Evolutionary conservation across 495 filamentous ascomycete genomes (phyloP), one percentile per base, ranked within the genome.

Genomic region (Neurospora africana): DNA sequence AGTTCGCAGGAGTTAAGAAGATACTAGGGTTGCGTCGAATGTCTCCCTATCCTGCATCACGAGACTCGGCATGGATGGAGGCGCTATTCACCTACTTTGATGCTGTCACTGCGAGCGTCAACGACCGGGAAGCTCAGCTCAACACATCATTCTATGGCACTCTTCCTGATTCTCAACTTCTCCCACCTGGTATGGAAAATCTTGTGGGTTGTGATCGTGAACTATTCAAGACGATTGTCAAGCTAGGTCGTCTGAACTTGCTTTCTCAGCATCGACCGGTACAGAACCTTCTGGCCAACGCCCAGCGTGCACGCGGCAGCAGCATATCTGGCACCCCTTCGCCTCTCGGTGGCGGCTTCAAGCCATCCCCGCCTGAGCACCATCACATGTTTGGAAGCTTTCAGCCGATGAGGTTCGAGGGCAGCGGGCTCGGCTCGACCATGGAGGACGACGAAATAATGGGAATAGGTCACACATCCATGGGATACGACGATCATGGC

Each of bases 41-140:
- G 33, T 87, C 86, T 37, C 79, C 86, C 21, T 84, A 89, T 47
- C 87, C 89, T 19, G 91, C 93, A 70, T 88, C 92, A 38, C 90
- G 89, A 53, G 85, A 86, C 67, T 87, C 87, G 74, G 83, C 86
- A 5, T 98, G 95, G 95, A 93, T 97, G 84, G 93, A 97, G 73
- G 90, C 93, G n/a, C 89, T 97, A 77, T 98, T 98, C 77, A 95
- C 93, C 19, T 97, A 94, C 88, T 93, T 96, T 75, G 95, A 97
- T 79, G 94, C 93, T n/a, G 91, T 97, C 83, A 93, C 92, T 0
- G 92, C 93, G 36, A 93, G 92, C 68, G 91, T 97, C 72, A 97
- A 98, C 76, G 92, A 97, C 78, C 89, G 94, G 71, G 95, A 97
- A 79, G 88, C 91, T n/a, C 92, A 97, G 77, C 87, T 98, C 36